Base-by-base conservation (phyloP, 352 stramenopile species). In the Phytophthora ohioensis region DNA sequence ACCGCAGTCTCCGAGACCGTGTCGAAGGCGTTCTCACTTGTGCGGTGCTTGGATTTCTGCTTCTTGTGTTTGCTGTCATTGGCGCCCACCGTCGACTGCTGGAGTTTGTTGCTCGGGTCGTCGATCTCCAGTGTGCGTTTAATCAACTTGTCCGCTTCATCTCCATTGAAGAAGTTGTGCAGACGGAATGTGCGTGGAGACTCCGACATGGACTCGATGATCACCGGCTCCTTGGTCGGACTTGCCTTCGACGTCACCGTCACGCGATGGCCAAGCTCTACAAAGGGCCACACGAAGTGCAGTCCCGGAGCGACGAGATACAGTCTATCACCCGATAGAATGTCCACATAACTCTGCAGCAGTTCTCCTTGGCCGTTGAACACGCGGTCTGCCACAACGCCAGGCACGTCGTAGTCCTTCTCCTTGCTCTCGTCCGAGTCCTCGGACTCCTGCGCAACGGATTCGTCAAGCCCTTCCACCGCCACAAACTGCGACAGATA, bases 21-120 rank as follows among this genome's bases (percentile, higher is more conserved):
- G 64, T 97, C 91, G 69, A 97, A 96, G n/a, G 90, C 90, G 67
- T 95, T 97, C 61, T 95, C 87, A 54, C 87, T 96, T 56, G 91
- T 97, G 57, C 88, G 84, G 60, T 91, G 82, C 39, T 80, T 82
- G 21, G 88, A 88, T 64, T 87, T 81, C 31, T 79, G 53, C 60
- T 94, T 93, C 73, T 85, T 88, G 53, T 85, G 80, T 53, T 84
- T 92, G 52, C 81, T 67, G 64, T 92, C 87, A 49, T 53, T 69
- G 4, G 54, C 9, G 1, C 85, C 88, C 35, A 94, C 88, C 11
- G 79, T 80, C 55, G 90, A 97, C 62, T 90, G 90, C 73, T 94
- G 87, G 47, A 97, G 80, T 55, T 93, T 91, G 69, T 94, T 92
- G 52, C 63, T 46, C 47, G 94, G 76, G 69, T 97, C 87, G 32